These are phyloP conservation scores for Chalara sp. DNA, from an alignment of 2,329 filamentous ascomycete genomes.

Conservation along the genomic window DNA sequence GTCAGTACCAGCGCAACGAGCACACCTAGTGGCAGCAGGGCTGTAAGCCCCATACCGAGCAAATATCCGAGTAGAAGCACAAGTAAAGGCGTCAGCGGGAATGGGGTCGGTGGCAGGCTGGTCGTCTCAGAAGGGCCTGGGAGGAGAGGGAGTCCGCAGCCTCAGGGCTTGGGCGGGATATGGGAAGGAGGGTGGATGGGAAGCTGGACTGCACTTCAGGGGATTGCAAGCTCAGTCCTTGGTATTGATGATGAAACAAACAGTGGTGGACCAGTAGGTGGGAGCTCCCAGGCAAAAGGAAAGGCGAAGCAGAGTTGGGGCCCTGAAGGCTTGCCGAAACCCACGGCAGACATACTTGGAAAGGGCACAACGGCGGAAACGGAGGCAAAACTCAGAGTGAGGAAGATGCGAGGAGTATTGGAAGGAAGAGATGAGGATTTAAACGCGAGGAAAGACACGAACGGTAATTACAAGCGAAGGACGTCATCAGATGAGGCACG, in stretches of 20 bases:
- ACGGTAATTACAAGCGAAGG: slow-evolving; percentile 22
- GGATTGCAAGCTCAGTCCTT: slow-evolving; percentile 27
- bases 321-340: slow-evolving; percentile 14
- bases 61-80: slow-evolving; percentile 27
- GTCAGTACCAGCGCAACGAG: slow-evolving; percentile 19
- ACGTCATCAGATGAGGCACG: slow-evolving; percentile 22
- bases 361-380: slow-evolving; percentile 47
- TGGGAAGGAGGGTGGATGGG: slow-evolving; percentile 19
- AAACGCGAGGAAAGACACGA: slow-evolving; percentile 47
- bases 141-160: slow-evolving; percentile 3
- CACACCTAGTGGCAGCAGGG: slow-evolving; percentile 35
- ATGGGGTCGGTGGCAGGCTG: slow-evolving; percentile 1
- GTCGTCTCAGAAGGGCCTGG: background rate
- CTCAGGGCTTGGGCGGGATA: slow-evolving; percentile 6
- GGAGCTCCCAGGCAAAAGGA: background rate
- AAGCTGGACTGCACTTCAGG: slow-evolving; percentile 25
- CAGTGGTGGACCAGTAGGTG: background rate
- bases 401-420: slow-evolving; percentile 50
- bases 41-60: slow-evolving; percentile 42
- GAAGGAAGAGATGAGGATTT: slow-evolving; percentile 56
- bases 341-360: slow-evolving; percentile 34
- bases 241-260: slow-evolving; percentile 18
- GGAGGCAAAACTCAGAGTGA: slow-evolving; percentile 47
- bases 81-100: slow-evolving; percentile 2
- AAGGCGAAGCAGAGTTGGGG: slow-evolving; percentile 22